phyloP scores from a whole-genome alignment of 1,139 yeast species.

The Zhuliangozyma blackwelliae region DNA sequence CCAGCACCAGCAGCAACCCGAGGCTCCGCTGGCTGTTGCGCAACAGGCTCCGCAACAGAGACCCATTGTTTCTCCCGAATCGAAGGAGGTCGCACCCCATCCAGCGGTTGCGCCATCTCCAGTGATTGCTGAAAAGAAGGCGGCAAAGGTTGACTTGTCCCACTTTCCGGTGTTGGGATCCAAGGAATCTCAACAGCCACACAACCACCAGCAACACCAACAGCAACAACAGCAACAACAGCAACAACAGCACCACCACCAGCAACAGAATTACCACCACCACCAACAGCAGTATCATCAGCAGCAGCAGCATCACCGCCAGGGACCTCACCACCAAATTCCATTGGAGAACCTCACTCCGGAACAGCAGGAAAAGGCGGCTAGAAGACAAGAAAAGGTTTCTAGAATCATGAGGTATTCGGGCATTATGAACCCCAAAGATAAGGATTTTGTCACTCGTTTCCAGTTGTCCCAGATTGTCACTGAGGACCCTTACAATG shows the following conservation, averaged over 20 bases:
- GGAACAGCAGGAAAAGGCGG: conserved; percentile 50
- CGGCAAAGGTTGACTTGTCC: conserved; percentile 35
- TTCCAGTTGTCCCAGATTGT: conserved; percentile 94
- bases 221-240: conserved; percentile 10
- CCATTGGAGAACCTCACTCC: conserved; percentile 36
- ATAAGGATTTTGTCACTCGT: conserved; percentile 90
- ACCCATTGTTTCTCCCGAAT: conserved; percentile 5
- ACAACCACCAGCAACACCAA: conserved; percentile 9
- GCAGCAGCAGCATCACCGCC: conserved; percentile 12
- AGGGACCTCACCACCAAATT: conserved; percentile 15
- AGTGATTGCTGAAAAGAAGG: conserved; percentile 4
- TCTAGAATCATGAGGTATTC: conserved; percentile 77
- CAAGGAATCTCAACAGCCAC: conserved; percentile 22
- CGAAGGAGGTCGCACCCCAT: neutral
- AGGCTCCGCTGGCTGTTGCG: too few species aligned
- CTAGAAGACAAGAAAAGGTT: conserved; percentile 74
- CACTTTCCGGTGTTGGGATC: conserved; percentile 52
- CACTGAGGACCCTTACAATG: conserved; percentile 95
- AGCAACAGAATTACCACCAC: conserved; percentile 6
- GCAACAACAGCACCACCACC: conserved; percentile 5
- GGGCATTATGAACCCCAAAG: conserved; percentile 95
- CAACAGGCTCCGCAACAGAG: conserved; percentile 7
- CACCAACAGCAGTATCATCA: conserved; percentile 10
- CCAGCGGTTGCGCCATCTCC: neutral
- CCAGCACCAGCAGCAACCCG: conserved; percentile 12